These are phyloP conservation scores for Tetrahymena borealis DNA, from an alignment of 73 alveolate species.

Conservation along the genomic window DNA sequence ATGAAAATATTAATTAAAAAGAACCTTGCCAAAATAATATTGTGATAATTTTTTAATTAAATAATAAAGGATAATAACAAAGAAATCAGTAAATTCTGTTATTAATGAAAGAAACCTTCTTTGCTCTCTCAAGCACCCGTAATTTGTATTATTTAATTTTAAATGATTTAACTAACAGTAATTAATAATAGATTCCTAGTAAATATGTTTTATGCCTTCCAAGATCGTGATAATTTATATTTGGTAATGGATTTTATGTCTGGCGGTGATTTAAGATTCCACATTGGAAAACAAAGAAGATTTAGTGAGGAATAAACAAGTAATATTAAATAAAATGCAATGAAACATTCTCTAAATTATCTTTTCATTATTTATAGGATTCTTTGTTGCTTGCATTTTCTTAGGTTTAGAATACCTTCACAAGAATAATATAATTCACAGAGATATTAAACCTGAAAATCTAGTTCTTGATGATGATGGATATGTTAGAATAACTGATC, in stretches of 20 bases:
- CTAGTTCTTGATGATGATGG: slow-evolving; percentile 65
- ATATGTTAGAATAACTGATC: slow-evolving; percentile 58
- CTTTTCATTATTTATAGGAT: slow-evolving; percentile 41
- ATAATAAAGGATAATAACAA: slow-evolving; percentile 68
- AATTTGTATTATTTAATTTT: not conserved
- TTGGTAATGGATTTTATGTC: slow-evolving; percentile 75
- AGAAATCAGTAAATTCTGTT: slow-evolving; percentile 64
- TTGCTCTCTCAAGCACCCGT: slow-evolving; percentile 69
- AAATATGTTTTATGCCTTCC: slow-evolving; percentile 80
- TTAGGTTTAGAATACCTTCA: slow-evolving; percentile 61
- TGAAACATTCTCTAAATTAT: not conserved
- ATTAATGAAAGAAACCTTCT: slow-evolving; percentile 69
- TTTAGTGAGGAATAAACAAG: slow-evolving; percentile 53
- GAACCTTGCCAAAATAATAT: too few species aligned
- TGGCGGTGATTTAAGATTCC: slow-evolving; percentile 64
- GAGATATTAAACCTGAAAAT: slow-evolving; percentile 84
- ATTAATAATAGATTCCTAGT: slow-evolving; percentile 55
- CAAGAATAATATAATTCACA: slow-evolving; percentile 50
- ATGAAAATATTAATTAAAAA: too few species aligned
- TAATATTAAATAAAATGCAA: not conserved
- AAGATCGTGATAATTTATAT: slow-evolving; percentile 64
- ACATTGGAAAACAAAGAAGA: slow-evolving; percentile 28
- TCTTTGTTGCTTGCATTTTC: slow-evolving; percentile 59
- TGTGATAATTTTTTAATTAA: too few species aligned
- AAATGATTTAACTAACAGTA: not conserved